Conservation (phyloP, 192 early-diverging fungal genomes). For the Coemansia sp. region DNA sequence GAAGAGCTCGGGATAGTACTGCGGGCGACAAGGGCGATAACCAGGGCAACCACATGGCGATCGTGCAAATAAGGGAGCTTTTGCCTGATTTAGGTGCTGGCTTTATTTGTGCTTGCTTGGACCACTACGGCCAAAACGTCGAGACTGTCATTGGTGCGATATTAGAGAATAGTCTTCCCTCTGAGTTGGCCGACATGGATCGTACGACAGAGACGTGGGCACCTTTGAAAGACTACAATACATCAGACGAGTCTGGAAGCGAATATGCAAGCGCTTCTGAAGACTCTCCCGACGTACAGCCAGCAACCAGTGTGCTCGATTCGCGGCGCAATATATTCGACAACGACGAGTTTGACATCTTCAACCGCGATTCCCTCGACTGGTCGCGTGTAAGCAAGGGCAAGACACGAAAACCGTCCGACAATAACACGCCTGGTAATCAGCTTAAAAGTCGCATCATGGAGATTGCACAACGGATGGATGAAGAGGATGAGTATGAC, state of each 20-base stretch:
- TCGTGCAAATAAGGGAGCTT: conserved; percentile 82
- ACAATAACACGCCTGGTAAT: conserved; percentile 12
- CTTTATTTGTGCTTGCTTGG: conserved; percentile 86
- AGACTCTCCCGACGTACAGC: conserved; percentile 2
- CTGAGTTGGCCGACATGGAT: conserved; percentile 65
- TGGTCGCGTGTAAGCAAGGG: conserved; percentile 65
- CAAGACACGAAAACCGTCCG: conserved; percentile 53
- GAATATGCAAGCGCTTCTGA: background rate
- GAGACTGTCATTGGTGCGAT: conserved; percentile 78
- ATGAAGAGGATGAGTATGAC: conserved; percentile 88
- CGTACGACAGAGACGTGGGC: conserved; percentile 39
- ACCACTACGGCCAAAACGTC: conserved; percentile 61
- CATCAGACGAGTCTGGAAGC: background rate
- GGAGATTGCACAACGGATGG: conserved; percentile 49
- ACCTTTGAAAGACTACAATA: background rate
- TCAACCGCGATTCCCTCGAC: conserved; percentile 64
- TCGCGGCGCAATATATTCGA: conserved; percentile 83
- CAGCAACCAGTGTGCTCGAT: conserved; percentile 44
- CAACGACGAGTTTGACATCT: conserved; percentile 92
- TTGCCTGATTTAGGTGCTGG: conserved; percentile 89
- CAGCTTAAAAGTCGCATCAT: conserved; percentile 41
- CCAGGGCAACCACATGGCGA: conserved; percentile 31
- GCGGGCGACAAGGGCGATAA: conserved; percentile 44
- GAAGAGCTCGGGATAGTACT: background rate
- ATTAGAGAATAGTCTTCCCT: conserved; percentile 75